Evolutionary conservation across 2,329 filamentous ascomycete genomes (phyloP), one percentile per base, ranked within the genome.

Genomic region (Helotiales sp.): DNA sequence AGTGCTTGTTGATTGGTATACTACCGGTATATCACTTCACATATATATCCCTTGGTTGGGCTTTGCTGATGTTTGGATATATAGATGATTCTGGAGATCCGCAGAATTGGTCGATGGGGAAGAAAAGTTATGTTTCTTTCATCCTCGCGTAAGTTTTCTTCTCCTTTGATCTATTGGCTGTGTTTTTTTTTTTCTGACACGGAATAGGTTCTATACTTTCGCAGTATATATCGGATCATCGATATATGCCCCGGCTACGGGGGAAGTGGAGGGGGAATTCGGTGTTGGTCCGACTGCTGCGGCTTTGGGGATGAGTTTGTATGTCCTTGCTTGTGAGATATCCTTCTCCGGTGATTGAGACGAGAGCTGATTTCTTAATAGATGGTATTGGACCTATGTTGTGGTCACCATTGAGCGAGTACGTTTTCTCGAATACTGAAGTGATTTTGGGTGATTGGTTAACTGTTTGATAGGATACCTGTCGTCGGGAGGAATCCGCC

Each of bases 401-500:
- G 30, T 89, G 83, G 71, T 83, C 83, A 0, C 87, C 87, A 0
- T 69, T 90, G 47, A 81, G 78, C 51, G 87, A 90, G 73, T 58
- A 48, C 30, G 51, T 48, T 19, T 12, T 25, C 27, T 13, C 6
- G 9, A 25, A 9, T 22, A 31, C 36, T 15, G 2, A 10, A 24
- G 6, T 25, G 40, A 3, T 3, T 50, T 15, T 40, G 33, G 31
- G 19, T 19, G n/a, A 13, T 8, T n/a, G 40, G 27, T 3, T 7
- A 2, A 15, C 27, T 15, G n/a, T n/a, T 24, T 3, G 22, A 77
- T 48, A 86, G 89, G 72, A 81, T 90, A 22, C 84, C 86, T 0
- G 68, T 77, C 46, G 79, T 89, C 46, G 87, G 88, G 2, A 78
- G 87, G 9, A 90, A 85, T 66, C 81, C 82, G 0, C 80, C 86